Base-by-base conservation (phyloP, 768 basidiomycete species). In the Boletus sensibilis region DNA sequence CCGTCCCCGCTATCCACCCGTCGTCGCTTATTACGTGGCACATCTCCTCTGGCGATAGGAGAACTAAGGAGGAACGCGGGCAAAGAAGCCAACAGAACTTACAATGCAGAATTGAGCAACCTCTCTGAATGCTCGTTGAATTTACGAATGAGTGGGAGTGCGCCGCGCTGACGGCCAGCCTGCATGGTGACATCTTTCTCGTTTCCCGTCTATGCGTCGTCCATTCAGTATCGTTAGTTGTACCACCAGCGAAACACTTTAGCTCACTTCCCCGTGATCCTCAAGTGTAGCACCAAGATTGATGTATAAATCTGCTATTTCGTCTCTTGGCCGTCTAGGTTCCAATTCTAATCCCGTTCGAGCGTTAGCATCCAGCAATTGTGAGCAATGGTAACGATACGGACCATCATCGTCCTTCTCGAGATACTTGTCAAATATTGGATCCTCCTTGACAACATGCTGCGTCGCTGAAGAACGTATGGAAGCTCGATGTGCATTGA, bases 41-140 rank as follows among this genome's bases (percentile, higher is more conserved):
- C 67, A 50, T 87, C 84, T 11, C 86, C 86, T 64, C 82, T 84
- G 58, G 48, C 10, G 34, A 21, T 4, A 38, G 10, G 13, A 27
- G 11, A 25, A 52, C 16, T 49, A 9, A 35, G 31, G 23, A 45
- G 25, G 16, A 41, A 55, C 2, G 34, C 7, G 27, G 12, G 40
- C 20, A 27, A 52, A 35, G 18, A 33, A 37, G 44, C 62, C 71
- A 8, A 3, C 18, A 14, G 9, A n/a, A 67, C 77, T 63, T 66
- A 90, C 90, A 92, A 65, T 5, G 90, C 87, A 41, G 91, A 86
- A 55, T 89, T 87, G 14, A 98, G 75, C 11, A 98, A 76, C 61
- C 94, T 76, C 63, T 96, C 93, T 1, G 94, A 97, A 71, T 99
- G 97, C 66, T 98, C 94, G 65, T 98, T 99, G 75, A 99, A 98